Evolutionary conservation across 768 basidiomycete genomes (phyloP), one percentile per base, ranked within the genome.

Genomic region (Rhodotorula kratochvilovae): DNA sequence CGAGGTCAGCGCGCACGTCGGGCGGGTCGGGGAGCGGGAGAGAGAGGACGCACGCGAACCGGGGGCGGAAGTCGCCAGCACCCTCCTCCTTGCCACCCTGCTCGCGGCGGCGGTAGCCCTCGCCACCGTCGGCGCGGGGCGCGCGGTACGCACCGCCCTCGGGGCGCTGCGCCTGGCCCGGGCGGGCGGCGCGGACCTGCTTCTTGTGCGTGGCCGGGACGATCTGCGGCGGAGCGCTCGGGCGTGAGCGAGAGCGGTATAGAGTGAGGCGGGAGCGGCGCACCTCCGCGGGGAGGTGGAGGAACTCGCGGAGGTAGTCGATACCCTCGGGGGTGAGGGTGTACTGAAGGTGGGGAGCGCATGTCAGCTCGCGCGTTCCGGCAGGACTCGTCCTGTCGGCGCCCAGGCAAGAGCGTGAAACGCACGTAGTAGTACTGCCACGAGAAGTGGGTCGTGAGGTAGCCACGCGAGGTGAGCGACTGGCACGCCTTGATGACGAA

Each of bases 191-290:
- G 78, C 96, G 92, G 62, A 86, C 89, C 71, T 91, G 90, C 85
- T 94, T 96, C 85, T 96, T 96, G 87, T 95, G 92, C 72, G 96
- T 99, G 67, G 91, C 84, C 69, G 95, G 96, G 64, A 99, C 96
- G 80, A 99, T 97, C 83, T 99, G 95, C 71, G 13, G 35, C 11
- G 13, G n/a, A n/a, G n/a, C 23, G 83, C 82, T 62, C 35, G 55
- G 23, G 10, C 1, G 43, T 59, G 39, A 11, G 58, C 35, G 39
- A 53, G 13, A 3, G 2, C 12, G 61, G 23, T 33, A 53, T 43
- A 36, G 21, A 67, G 45, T 21, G 61, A 29, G 59, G 42, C 35
- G 58, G 45, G 57, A 36, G 46, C n/a, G 54, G 21, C 54, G 61
- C 36, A 62, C 23, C 58, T 72, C 81, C 84, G 77, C 76, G 53